phyloP scores from a whole-genome alignment of 2,329 filamentous ascomycete genomes.

The Scedosporium dehoogii region DNA sequence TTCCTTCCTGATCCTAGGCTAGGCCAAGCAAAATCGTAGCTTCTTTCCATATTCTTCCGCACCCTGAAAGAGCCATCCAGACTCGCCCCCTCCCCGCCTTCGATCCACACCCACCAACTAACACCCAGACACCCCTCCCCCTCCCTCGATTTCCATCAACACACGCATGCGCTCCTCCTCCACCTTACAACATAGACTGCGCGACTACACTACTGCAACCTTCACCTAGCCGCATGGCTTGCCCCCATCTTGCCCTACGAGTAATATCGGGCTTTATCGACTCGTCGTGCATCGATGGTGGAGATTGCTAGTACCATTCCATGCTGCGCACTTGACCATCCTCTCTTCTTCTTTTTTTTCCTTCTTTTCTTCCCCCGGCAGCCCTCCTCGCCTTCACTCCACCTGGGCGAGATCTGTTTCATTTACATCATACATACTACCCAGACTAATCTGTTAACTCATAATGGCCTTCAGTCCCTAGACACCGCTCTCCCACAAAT shows the following conservation, averaged over 20 bases:
- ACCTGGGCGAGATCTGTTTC: neutral
- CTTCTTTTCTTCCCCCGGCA: neutral
- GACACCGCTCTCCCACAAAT: neutral
- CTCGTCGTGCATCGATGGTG: neutral
- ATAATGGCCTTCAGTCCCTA: neutral
- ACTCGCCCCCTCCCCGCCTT: neutral
- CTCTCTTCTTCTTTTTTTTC: neutral
- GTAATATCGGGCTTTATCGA: neutral
- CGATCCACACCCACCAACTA: neutral
- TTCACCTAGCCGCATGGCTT: neutral
- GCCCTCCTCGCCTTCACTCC: neutral
- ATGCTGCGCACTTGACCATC: neutral
- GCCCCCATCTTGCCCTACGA: neutral
- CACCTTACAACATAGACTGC: neutral
- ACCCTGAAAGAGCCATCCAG: neutral
- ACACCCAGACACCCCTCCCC: neutral
- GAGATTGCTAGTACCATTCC: neutral
- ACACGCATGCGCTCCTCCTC: neutral
- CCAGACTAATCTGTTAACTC: neutral
- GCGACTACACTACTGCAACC: neutral
- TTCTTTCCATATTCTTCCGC: neutral
- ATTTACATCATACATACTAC: neutral
- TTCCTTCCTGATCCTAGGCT: neutral
- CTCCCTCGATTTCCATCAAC: neutral
- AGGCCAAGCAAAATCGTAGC: neutral